A percentile compares a stretch with the other conserved stretches of the same genome.
Conservation (phyloP, 2,329 filamentous ascomycete genomes). For the Metarhizium anisopliae region DNA sequence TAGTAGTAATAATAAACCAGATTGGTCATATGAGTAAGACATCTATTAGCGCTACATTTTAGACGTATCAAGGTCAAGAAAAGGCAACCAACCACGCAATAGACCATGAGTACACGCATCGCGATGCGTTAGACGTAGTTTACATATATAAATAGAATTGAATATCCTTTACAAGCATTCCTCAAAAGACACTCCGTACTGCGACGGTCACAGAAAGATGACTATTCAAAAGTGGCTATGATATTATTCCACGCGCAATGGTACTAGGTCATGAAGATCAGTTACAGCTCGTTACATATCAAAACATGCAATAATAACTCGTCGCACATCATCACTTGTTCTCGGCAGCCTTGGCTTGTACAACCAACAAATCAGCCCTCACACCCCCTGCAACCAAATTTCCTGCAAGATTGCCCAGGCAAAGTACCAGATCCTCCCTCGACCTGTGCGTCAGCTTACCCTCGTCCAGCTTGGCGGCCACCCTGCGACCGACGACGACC, state of each 20-base stretch:
- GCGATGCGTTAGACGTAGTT: no score
- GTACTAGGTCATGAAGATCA: neutral
- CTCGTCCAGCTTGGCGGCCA: constrained; percentile 10
- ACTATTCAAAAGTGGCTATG: no score
- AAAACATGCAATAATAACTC: neutral
- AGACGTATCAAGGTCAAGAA: no score
- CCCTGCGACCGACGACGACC: constrained; percentile 15
- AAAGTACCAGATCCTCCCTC: constrained; percentile 12
- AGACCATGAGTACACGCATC: no score
- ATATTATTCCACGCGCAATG: neutral
- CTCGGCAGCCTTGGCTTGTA: constrained; percentile 19
- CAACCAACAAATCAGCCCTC: constrained; percentile 16
- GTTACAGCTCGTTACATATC: neutral
- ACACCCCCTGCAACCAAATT: constrained; percentile 14
- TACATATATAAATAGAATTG: no score
- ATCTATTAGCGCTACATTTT: no score
- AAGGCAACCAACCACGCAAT: no score
- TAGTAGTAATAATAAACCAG: no score
- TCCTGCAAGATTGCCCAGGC: constrained; percentile 15
- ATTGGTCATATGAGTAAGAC: no score
- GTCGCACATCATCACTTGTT: neutral
- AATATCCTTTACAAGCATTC: no score
- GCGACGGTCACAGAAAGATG: no score
- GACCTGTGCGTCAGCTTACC: constrained; percentile 12
- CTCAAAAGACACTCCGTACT: no score